Conservation (phyloP, 148 eudicot genomes). For the Arctostaphylos glauca region DNA sequence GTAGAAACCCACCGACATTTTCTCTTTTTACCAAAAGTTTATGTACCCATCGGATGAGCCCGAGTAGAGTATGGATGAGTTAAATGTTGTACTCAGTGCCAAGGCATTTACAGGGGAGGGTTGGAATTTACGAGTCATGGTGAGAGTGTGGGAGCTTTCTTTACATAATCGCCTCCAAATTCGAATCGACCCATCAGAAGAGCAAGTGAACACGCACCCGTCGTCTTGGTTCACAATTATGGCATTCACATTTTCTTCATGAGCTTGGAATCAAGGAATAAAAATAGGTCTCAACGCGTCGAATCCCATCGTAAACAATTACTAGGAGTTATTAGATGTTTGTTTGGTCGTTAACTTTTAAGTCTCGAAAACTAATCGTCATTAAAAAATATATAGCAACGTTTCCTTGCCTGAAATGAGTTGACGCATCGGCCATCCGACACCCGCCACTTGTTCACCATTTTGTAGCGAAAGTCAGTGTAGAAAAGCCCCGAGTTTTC, state of each 20-base stretch:
- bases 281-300: neutral
- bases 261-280: slow-evolving; percentile 16
- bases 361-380: too few species aligned
- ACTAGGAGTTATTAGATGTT: too few species aligned
- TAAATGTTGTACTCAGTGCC: slow-evolving; percentile 29
- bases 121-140: slow-evolving; percentile 47
- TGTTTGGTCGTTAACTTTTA: too few species aligned
- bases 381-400: too few species aligned
- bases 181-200: slow-evolving; percentile 55
- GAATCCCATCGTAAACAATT: too few species aligned
- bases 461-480: slow-evolving; percentile 52
- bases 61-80: slow-evolving; percentile 39
- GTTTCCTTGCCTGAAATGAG: slow-evolving; percentile 47
- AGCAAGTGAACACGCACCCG: slow-evolving; percentile 53
- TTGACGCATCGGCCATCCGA: slow-evolving; percentile 41
- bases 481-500: slow-evolving; percentile 55
- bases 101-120: slow-evolving; percentile 45
- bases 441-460: slow-evolving; percentile 49
- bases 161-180: slow-evolving; percentile 56
- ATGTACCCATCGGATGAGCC: slow-evolving; percentile 54
- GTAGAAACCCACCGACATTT: slow-evolving; percentile 45
- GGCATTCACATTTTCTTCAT: slow-evolving; percentile 42
- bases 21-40: slow-evolving; percentile 53
- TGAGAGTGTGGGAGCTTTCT: slow-evolving; percentile 45
- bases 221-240: slow-evolving; percentile 52